A percentile compares a stretch with the other conserved stretches of the same genome.
Conservation (phyloP, 768 basidiomycete species). For the Tylopilus sp. region DNA sequence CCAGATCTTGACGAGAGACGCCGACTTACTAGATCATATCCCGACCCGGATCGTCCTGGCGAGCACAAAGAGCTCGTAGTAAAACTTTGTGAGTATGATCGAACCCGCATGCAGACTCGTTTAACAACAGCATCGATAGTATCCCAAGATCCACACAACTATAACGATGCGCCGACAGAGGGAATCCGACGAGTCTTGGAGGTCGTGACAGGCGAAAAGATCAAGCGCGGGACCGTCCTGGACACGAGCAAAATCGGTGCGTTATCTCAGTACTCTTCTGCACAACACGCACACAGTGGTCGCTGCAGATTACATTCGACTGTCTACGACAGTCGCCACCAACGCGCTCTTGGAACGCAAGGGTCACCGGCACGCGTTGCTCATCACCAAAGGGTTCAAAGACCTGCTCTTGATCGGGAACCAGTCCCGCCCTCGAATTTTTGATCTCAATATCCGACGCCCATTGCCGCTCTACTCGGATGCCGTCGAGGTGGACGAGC, state of each 20-base stretch:
- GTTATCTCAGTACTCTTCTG: neutral
- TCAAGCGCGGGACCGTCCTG: constrained; percentile 63
- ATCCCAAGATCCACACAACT: constrained; percentile 85
- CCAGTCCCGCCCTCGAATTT: constrained; percentile 91
- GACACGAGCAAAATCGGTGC: constrained; percentile 80
- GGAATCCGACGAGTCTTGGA: constrained; percentile 88
- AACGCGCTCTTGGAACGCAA: constrained; percentile 95
- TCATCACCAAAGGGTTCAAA: constrained; percentile 89
- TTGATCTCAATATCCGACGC: constrained; percentile 88
- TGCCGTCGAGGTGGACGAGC: constrained; percentile 72
- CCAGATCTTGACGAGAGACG: neutral
- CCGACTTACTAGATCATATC: constrained; percentile 54
- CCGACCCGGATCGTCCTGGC: constrained; percentile 57
- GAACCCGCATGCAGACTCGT: neutral
- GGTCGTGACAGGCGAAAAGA: constrained; percentile 61
- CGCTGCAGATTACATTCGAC: constrained; percentile 74
- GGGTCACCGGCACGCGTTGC: constrained; percentile 85
- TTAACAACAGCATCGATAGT: constrained; percentile 41
- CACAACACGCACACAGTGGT: neutral
- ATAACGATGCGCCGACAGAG: constrained; percentile 91
- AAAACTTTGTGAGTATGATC: constrained; percentile 64
- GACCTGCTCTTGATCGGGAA: constrained; percentile 93
- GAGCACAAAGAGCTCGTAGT: constrained; percentile 81
- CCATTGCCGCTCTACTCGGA: constrained; percentile 71
- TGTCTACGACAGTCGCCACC: constrained; percentile 94